A percentile compares a stretch with the other conserved stretches of the same genome.
These are phyloP conservation scores for Trichophyton equinum DNA, from an alignment of 2,329 filamentous ascomycete genomes.

Conservation along the genomic window DNA sequence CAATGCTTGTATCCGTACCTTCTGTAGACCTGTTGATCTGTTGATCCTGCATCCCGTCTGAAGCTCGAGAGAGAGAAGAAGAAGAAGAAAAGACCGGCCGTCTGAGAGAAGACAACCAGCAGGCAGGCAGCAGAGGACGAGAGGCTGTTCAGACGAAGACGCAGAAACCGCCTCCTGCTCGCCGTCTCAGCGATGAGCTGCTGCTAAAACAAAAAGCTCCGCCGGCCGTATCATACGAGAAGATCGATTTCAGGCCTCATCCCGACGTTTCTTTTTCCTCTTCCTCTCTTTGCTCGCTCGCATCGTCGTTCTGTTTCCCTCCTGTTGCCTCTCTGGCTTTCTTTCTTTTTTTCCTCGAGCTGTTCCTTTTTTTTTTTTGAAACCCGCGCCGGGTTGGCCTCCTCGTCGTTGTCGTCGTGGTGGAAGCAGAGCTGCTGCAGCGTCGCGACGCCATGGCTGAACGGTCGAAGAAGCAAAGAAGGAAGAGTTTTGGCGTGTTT, in stretches of 20 bases:
- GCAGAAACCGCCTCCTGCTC: too few species aligned
- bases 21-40: constrained; percentile 2
- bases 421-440: background rate
- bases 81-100: background rate
- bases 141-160: background rate
- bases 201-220: too few species aligned
- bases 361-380: background rate
- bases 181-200: too few species aligned
- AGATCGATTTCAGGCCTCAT: background rate
- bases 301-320: background rate
- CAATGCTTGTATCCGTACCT: background rate
- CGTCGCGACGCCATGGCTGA: constrained; percentile 14
- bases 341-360: background rate
- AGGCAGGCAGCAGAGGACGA: background rate
- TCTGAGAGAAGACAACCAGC: background rate
- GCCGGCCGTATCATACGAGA: background rate
- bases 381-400: background rate
- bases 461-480: constrained; percentile 14
- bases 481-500: constrained; percentile 25
- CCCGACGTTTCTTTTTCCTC: background rate
- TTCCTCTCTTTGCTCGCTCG: background rate
- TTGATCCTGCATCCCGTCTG: background rate
- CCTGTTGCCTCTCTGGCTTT: background rate
- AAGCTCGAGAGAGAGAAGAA: background rate
- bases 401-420: background rate